These are phyloP conservation scores for Nicotiana tabacum DNA, from an alignment of 257 asterid species.

Conservation along the genomic window DNA sequence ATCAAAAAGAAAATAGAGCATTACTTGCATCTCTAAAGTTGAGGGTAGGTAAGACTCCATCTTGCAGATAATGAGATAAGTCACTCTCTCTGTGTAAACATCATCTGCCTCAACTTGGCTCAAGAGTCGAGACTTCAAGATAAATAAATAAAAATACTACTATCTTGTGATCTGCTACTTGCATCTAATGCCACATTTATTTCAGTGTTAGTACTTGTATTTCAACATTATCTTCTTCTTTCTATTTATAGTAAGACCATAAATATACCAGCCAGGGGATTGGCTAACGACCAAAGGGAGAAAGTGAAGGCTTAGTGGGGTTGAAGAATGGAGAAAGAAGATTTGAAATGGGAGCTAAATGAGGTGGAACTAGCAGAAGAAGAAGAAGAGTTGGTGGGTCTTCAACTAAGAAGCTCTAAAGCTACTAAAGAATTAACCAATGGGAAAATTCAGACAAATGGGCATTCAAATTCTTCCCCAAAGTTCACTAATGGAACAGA, in stretches of 20 bases:
- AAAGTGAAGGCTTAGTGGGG: conserved; percentile 4
- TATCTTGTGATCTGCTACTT: neutral
- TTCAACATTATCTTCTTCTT: neutral
- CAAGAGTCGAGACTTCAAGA: neutral
- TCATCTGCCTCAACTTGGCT: neutral
- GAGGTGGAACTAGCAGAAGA: conserved; percentile 32
- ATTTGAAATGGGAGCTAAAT: conserved; percentile 29
- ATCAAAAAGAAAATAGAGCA: too few species aligned
- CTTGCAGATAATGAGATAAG: neutral
- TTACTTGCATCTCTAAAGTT: neutral
- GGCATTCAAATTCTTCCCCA: conserved; percentile 12
- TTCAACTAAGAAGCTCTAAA: conserved; percentile 39
- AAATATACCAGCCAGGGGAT: neutral
- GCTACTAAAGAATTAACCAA: neutral
- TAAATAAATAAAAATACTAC: neutral
- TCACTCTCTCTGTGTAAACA: neutral
- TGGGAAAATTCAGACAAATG: conserved; percentile 25
- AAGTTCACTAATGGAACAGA: conserved; percentile 23
- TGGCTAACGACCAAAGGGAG: neutral
- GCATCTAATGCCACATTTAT: neutral
- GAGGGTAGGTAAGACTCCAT: neutral
- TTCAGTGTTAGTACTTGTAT: neutral
- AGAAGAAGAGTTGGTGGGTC: conserved; percentile 32
- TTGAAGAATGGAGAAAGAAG: conserved; percentile 44
- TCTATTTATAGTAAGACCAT: neutral